Percentiles rank a stretch among this genome's conserved stretches.
Conservation (phyloP, 2,329 filamentous ascomycete genomes). For the Verticillium klebahnii region DNA sequence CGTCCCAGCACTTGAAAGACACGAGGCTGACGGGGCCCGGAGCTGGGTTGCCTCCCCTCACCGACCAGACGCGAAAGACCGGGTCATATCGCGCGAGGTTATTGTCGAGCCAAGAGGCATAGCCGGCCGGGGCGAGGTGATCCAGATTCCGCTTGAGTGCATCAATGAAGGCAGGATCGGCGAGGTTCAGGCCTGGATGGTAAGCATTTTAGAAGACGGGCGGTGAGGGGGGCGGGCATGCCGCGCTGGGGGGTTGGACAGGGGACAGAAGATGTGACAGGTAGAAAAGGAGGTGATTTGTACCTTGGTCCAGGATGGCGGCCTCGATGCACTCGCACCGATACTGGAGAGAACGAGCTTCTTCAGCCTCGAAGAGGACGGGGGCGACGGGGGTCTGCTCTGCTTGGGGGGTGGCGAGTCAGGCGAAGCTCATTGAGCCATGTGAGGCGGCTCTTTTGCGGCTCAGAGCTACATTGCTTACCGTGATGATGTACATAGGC, state of each 20-base stretch:
- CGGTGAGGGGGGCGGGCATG: neutral
- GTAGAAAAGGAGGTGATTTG: slow-evolving; percentile 11
- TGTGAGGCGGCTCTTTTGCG: neutral
- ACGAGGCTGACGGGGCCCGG: slow-evolving; percentile 19
- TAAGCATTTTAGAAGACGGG: slow-evolving; percentile 7
- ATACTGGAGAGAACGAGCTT: slow-evolving; percentile 52
- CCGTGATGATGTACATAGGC: slow-evolving; percentile 43
- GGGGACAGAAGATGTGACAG: neutral
- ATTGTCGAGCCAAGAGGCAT: slow-evolving; percentile 46
- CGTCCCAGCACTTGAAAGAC: slow-evolving; percentile 51
- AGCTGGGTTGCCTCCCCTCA: slow-evolving; percentile 21
- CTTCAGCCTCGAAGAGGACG: slow-evolving; percentile 49
- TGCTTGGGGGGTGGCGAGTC: slow-evolving; percentile 14
- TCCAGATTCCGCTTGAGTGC: slow-evolving; percentile 28
- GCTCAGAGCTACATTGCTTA: slow-evolving; percentile 25
- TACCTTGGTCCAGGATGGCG: slow-evolving; percentile 45
- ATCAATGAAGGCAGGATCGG: slow-evolving; percentile 33
- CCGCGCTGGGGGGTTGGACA: slow-evolving; percentile 1
- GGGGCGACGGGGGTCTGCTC: slow-evolving; percentile 35
- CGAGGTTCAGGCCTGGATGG: slow-evolving; percentile 35
- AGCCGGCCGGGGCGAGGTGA: slow-evolving; percentile 41
- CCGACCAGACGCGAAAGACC: slow-evolving; percentile 34
- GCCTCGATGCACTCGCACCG: slow-evolving; percentile 55
- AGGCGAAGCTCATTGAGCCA: slow-evolving; percentile 14
- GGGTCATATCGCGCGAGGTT: slow-evolving; percentile 46